Conservation (phyloP, 2,329 filamentous ascomycete genomes). For the Coniosporium tulheliwenetii region DNA sequence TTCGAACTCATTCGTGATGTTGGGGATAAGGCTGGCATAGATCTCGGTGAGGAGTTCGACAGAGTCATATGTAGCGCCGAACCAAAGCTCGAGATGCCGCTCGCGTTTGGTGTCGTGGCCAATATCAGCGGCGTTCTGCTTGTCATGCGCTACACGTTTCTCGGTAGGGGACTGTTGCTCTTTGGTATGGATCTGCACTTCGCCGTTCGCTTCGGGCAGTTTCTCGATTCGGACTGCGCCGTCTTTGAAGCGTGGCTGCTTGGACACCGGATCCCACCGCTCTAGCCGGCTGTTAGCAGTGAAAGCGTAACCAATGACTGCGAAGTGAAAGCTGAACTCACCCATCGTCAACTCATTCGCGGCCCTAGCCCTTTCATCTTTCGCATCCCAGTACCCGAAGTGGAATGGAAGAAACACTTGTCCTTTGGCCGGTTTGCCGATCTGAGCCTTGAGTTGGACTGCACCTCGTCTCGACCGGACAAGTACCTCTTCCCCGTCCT, state of each 20-base stretch:
- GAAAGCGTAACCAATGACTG: too few species aligned
- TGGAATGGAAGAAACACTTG: conserved; percentile 25
- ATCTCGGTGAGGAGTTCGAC: conserved; percentile 10
- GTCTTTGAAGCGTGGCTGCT: conserved; percentile 22
- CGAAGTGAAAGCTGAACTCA: too few species aligned
- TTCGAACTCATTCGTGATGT: conserved; percentile 14
- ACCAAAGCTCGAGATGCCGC: conserved; percentile 16
- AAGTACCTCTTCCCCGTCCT: conserved; percentile 16
- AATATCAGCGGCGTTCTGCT: conserved; percentile 1
- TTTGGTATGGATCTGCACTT: conserved; percentile 4
- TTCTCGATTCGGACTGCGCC: conserved; percentile 19
- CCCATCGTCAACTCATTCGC: conserved; percentile 20
- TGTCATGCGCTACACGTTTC: conserved; percentile 4
- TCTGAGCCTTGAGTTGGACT: conserved; percentile 14
- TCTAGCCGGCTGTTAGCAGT: neutral
- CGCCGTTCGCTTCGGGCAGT: conserved; percentile 6
- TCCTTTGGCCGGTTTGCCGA: conserved; percentile 14
- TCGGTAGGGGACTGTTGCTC: conserved; percentile 13
- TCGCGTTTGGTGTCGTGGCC: conserved; percentile 7
- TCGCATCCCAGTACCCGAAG: conserved; percentile 21
- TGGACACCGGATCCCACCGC: conserved; percentile 18
- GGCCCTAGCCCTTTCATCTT: conserved; percentile 16
- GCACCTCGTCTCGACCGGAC: conserved; percentile 15
- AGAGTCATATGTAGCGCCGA: conserved; percentile 16
- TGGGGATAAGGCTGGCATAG: conserved; percentile 11